phyloP scores from a whole-genome alignment of 140 eudicot species.

The Anethum foeniculum region DNA sequence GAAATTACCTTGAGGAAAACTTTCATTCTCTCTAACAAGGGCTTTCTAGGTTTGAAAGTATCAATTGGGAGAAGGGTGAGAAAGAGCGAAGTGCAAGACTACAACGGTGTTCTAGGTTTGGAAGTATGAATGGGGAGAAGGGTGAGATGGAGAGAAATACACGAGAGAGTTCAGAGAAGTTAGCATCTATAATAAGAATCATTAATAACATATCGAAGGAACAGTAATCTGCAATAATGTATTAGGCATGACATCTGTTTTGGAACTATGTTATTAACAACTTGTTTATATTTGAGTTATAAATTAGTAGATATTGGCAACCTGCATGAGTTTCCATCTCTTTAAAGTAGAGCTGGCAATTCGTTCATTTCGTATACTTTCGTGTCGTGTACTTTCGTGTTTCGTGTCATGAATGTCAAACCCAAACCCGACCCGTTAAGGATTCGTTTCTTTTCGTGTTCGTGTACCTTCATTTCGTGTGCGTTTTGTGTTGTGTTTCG shows the following conservation, averaged over 20 bases:
- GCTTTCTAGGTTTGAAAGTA: not conserved
- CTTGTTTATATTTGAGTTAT: not conserved
- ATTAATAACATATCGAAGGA: not conserved
- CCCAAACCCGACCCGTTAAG: too few species aligned
- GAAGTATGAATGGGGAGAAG: not conserved
- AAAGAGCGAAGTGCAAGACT: not conserved
- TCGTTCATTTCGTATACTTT: too few species aligned
- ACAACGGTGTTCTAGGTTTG: not conserved
- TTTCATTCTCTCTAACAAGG: not conserved
- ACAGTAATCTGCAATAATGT: not conserved
- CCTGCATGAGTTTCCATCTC: not conserved
- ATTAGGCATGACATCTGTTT: not conserved
- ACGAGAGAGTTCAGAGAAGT: not conserved
- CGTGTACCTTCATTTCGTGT: too few species aligned
- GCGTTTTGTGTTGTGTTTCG: too few species aligned
- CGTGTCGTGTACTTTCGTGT: too few species aligned
- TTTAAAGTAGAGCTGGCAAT: too few species aligned
- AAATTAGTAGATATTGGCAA: not conserved
- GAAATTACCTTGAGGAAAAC: not conserved
- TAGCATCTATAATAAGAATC: not conserved
- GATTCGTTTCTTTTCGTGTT: too few species aligned
- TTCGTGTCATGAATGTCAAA: too few species aligned
- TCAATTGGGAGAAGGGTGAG: not conserved
- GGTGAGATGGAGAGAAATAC: not conserved
- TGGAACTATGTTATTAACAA: not conserved